Base-by-base conservation (phyloP, 192 early-diverging fungal species). In the Linderina pennispora region DNA sequence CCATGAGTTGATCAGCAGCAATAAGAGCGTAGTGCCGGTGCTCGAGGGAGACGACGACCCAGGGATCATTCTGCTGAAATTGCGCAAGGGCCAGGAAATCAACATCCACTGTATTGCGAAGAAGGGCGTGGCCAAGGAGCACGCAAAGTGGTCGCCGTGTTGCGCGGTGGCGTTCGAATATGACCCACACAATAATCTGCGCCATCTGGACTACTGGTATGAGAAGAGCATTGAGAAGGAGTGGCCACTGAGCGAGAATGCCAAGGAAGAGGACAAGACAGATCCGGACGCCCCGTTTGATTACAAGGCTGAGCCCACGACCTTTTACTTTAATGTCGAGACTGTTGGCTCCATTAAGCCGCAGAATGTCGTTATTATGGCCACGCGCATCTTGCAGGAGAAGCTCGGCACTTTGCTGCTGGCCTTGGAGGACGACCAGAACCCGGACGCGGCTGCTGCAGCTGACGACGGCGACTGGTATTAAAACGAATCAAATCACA, bases 121-220 rank as follows among this genome's bases (percentile, higher is more conserved):
- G 52, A 98, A 97, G 77, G 95, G 95, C 10, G 92, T 90, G 18
- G 91, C 87, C 21, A 98, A 98, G 65, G 93, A 97, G 51, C 93
- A 97, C 58, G 91, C 95, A 19, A 98, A 98, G 54, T 98, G 95
- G 95, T 84, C 83, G 38, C 93, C 95, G 25, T 85, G 86, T 39
- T 76, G 82, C 45, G 92, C 86, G 7, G 79, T 96, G 10, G 78
- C 82, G 4, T 97, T 98, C 59, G 95, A 98, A 45, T 98, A 98
- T 46, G 95, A 98, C 51, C 95, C 95, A 36, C 84, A 95, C 69
- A 98, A 98, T 75, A 86, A 81, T 44, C 56, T 98, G 36, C 65
- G 87, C 31, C 92, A 98, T 45, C 85, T 92, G 19, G 78, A 81
- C 18, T 95, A 92, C 58, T 98, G 95, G 95, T 78, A 85, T 56